Base-by-base conservation (phyloP, 495 filamentous ascomycete genomes). In the Tricharina praecox region DNA sequence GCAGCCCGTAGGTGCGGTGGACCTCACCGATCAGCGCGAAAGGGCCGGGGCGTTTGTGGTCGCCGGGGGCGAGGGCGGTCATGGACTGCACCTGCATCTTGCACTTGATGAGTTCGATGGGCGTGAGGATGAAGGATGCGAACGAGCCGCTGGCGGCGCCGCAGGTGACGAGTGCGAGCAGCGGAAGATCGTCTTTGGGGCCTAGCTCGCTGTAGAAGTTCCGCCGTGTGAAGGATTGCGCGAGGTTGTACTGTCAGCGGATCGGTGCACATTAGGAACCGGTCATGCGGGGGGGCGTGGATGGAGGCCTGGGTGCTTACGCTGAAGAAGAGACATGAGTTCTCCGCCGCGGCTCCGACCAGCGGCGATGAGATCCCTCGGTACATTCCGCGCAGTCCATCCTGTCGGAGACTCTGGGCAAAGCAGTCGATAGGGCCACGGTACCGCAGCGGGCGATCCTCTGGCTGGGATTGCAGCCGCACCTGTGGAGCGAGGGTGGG, bases 41-140 rank as follows among this genome's bases (percentile, higher is more conserved):
- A 0, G 76, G 73, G 3, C 74, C 68, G 2, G 69, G 63, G 7
- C 61, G 55, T 10, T 23, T 64, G 50, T 15, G 65, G 54, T 44
- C 50, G 58, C 45, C 2, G 56, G 67, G 4, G 4, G 28, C 23
- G 23, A 3, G 20, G n/a, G 38, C 15, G 4, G 45, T 46, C 18
- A 60, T 47, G 4, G 57, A 54, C 39, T 61, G 58, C 5, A 93
- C 85, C 63, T 99, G 92, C 71, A 99, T 92, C 65, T 88, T 88
- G 72, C 92, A 99, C 65, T 99, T 99, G 58, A 99, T 79, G 38
- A 99, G 73, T 62, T 99, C 92, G 46, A 99, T 85, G 0, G 92
- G 92, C 0, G 92, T 99, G 39, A 99, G 74, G 25, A 92, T 70
- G 26, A 96, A 66, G 2, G 82, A 87, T 1, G 92, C 94, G 56